These are phyloP conservation scores for Aureobasidium musti DNA, from an alignment of 2,329 filamentous ascomycete genomes.

Conservation along the genomic window DNA sequence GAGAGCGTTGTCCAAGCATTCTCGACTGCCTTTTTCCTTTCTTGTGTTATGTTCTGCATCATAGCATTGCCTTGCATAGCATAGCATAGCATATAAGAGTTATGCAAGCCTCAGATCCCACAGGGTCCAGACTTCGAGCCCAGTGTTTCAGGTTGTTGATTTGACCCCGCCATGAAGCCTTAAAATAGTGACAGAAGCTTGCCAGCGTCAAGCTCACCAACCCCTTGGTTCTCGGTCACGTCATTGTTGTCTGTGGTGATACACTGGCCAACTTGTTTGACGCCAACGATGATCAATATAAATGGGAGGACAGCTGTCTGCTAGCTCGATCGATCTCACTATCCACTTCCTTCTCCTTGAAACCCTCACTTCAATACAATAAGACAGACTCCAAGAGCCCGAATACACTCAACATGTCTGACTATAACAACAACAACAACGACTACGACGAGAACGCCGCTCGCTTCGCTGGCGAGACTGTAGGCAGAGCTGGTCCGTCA, in stretches of 20 bases:
- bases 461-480: constrained; percentile 32
- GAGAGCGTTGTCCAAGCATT: neutral
- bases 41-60: too few relatives aligned
- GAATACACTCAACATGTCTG: constrained; percentile 5
- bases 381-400: too few relatives aligned
- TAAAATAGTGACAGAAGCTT: constrained; percentile 22
- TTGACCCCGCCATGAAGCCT: neutral
- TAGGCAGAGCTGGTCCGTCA: constrained; percentile 29
- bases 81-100: too few relatives aligned
- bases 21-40: too few relatives aligned
- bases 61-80: neutral
- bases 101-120: too few relatives aligned
- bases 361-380: neutral
- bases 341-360: neutral
- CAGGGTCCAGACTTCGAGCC: neutral
- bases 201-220: constrained; percentile 35
- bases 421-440: constrained; percentile 18
- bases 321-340: neutral
- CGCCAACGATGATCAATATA: neutral
- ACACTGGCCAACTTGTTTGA: neutral
- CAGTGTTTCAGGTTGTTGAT: constrained; percentile 8
- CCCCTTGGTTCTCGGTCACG: neutral
- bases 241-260: neutral
- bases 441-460: constrained; percentile 32
- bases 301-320: neutral